Conservation (phyloP, 371 early-diverging fungal genomes). For the Funneliformis caledonium region DNA sequence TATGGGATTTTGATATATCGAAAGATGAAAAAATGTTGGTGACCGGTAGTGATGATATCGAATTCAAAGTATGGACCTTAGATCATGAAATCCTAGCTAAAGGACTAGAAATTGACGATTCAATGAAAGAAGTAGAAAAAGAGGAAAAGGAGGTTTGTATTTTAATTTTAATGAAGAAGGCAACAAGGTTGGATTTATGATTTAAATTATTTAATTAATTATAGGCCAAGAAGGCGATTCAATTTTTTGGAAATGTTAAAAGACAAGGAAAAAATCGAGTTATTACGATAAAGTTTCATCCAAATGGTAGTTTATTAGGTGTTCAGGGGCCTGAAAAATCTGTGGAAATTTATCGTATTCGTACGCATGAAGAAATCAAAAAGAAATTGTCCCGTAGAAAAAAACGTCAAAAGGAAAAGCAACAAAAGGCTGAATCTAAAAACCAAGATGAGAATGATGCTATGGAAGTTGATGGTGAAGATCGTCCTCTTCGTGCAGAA, state of each 20-base stretch:
- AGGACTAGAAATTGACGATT: constrained; percentile 50
- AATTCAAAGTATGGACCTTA: constrained; percentile 87
- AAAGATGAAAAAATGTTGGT: constrained; percentile 67
- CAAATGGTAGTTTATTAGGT: constrained; percentile 74
- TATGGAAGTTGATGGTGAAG: constrained; percentile 53
- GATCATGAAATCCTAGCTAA: constrained; percentile 58
- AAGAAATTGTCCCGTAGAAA: constrained; percentile 82
- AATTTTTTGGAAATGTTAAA: constrained; percentile 73
- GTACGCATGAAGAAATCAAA: constrained; percentile 75
- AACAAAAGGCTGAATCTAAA: constrained; percentile 47
- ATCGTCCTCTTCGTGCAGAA: constrained; percentile 60
- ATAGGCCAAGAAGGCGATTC: constrained; percentile 61
- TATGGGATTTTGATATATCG: constrained; percentile 82
- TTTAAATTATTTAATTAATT: neutral
- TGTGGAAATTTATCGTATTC: constrained; percentile 82
- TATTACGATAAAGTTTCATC: constrained; percentile 73
- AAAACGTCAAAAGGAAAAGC: constrained; percentile 83
- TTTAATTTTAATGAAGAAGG: constrained; percentile 28
- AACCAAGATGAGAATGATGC: constrained; percentile 44
- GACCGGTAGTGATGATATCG: constrained; percentile 86
- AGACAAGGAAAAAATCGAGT: constrained; percentile 85
- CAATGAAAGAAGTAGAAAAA: constrained; percentile 44
- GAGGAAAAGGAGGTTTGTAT: constrained; percentile 41
- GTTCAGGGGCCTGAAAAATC: constrained; percentile 80
- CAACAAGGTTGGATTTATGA: neutral